These are phyloP conservation scores for Pezicula radicicola DNA, from an alignment of 2,329 filamentous ascomycete species.

Conservation along the genomic window DNA sequence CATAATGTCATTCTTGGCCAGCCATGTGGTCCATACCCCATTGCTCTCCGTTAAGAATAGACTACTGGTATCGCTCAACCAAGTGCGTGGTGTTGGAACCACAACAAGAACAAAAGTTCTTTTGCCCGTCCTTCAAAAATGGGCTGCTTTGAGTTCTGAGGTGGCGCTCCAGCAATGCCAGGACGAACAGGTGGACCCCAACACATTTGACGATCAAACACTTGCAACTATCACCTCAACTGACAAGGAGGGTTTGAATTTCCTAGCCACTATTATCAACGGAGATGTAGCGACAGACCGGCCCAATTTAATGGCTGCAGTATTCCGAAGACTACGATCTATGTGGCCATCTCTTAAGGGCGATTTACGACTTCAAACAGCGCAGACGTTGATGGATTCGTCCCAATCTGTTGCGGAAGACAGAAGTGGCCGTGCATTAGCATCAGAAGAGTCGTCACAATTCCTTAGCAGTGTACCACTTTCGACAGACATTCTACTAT, in stretches of 20 bases:
- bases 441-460: conserved; percentile 63
- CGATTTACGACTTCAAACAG: conserved; percentile 55
- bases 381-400: conserved; percentile 60
- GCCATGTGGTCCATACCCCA: conserved; percentile 69
- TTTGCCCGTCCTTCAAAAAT: conserved; percentile 70
- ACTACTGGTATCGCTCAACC: conserved; percentile 69
- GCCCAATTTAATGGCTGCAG: conserved; percentile 54
- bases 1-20: conserved; percentile 69
- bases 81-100: conserved; percentile 67
- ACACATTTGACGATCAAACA: conserved; percentile 49
- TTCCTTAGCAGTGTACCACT: conserved; percentile 72
- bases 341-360: conserved; percentile 73
- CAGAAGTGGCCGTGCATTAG: conserved; percentile 28
- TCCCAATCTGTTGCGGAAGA: conserved; percentile 42
- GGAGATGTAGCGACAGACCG: conserved; percentile 40
- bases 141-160: conserved; percentile 54
- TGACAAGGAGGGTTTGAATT: conserved; percentile 53
- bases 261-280: conserved; percentile 48
- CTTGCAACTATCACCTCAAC: conserved; percentile 50
- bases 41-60: conserved; percentile 65
- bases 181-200: conserved; percentile 42
- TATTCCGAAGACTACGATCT: conserved; percentile 66
- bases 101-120: conserved; percentile 70
- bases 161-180: conserved; percentile 49
- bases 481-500: conserved; percentile 67